Evolutionary conservation across 768 basidiomycete genomes (phyloP), one percentile per base, ranked within the genome.

Genomic region (Mycena maculata): DNA sequence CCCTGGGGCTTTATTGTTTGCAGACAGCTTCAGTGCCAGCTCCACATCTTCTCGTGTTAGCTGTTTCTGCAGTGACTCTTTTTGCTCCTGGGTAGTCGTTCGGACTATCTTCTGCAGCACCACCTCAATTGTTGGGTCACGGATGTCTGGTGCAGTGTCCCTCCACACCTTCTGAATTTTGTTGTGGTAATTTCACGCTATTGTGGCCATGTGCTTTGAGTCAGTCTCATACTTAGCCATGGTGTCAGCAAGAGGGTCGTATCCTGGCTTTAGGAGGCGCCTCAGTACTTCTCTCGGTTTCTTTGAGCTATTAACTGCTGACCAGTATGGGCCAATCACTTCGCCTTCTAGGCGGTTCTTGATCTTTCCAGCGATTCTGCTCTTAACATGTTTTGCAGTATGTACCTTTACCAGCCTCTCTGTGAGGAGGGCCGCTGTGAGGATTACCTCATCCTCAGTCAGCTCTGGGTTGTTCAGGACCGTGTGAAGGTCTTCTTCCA

Each of bases 1-100:
- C 0, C 57, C 57, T 5, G 57, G 45, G 22, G 57, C 57, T 33
- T 59, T 59, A 22, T 45, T 30, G 25, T 57, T 55, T 18, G 33
- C 20, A 6, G 53, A 38, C 11, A 41, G 22, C 7, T 39, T 38
- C 3, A 55, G 38, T 1, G 53, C 53, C 12, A 23, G 11, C 15
- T 22, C 5, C 3, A 57, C 55, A 16, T 57, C 55, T 18, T 52
- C 31, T 2, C 6, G 13, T 18, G 30, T 52, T 7, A 33, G 28
- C 33, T 33, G 28, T 2, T 13, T 20, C 11, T 20, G 30, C 28
- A 52, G 49, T 4, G 10, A 8, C 8, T 38, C 15, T 22, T 4
- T 18, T 18, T 53, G 50, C 16, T 31, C 31, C 20, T 20, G 13
- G 1, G 50, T 53, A 6, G 22, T n/a, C 20, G 33, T 53, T n/a